A percentile compares a stretch with the other conserved stretches of the same genome.
These are phyloP conservation scores for Gaertneriomyces sp. DNA, from an alignment of 192 early-diverging fungal genomes.

Conservation along the genomic window DNA sequence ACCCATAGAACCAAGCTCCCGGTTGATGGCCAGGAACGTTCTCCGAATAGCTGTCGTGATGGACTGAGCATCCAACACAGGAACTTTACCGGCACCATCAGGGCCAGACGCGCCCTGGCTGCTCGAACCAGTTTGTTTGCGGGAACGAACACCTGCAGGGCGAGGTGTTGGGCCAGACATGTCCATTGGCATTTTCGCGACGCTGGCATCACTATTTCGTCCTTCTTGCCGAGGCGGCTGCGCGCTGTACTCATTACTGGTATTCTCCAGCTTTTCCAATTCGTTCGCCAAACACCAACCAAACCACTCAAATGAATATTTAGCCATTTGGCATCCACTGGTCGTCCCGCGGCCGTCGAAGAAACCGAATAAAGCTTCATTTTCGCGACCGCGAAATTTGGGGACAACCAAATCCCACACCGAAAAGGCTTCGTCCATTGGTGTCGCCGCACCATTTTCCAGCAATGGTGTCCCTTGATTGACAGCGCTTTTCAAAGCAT, in stretches of 20 bases:
- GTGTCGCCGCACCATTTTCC: background rate
- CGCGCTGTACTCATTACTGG: too few relatives aligned
- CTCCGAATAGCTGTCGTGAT: constrained; percentile 71
- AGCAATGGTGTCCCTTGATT: background rate
- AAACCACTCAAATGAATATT: constrained; percentile 71
- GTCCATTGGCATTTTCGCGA: background rate
- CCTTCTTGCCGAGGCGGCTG: too few relatives aligned
- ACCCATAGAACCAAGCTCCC: constrained; percentile 63
- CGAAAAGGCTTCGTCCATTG: constrained; percentile 58
- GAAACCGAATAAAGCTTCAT: constrained; percentile 84
- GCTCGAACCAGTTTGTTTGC: background rate
- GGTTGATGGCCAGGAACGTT: constrained; percentile 78
- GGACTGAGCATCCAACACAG: constrained; percentile 40
- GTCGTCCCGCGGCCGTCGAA: constrained; percentile 72
- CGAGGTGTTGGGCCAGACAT: background rate
- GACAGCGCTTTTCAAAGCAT: background rate
- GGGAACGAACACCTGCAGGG: background rate
- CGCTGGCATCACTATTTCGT: too few relatives aligned
- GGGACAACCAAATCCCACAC: constrained; percentile 86
- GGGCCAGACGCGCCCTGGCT: background rate
- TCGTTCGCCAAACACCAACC: constrained; percentile 66
- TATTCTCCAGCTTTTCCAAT: constrained; percentile 59
- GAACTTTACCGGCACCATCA: too few relatives aligned
- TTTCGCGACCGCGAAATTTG: constrained; percentile 75
- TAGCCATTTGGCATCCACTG: constrained; percentile 48